phyloP scores from a whole-genome alignment of 257 asterid genomes.

The Fraxinus pennsylvanica region DNA sequence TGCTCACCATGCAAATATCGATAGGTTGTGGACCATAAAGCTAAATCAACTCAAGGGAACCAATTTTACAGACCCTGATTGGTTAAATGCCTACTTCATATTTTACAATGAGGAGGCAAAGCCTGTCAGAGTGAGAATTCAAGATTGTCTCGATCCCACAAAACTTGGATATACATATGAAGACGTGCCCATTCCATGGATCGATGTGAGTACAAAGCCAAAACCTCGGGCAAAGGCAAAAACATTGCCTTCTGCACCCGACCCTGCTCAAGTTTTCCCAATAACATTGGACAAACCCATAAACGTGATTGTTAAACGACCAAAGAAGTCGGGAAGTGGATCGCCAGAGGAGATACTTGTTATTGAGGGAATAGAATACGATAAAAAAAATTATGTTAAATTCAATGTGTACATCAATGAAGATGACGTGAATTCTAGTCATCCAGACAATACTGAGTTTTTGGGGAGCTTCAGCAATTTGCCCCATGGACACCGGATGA shows the following conservation, averaged over 20 bases:
- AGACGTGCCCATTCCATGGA: slow-evolving; percentile 8
- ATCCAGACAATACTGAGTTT: neutral
- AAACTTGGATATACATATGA: slow-evolving; percentile 6
- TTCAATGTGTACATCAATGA: too few species aligned
- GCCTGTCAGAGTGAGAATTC: neutral
- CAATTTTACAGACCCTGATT: slow-evolving; percentile 11
- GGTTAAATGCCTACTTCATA: slow-evolving; percentile 1
- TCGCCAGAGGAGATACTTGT: too few species aligned
- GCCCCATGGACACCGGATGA: slow-evolving; percentile 8
- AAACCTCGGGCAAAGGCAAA: neutral
- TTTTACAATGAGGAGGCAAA: slow-evolving; percentile 10
- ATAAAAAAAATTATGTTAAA: too few species aligned
- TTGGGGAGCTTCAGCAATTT: slow-evolving; percentile 15
- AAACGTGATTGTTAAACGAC: neutral
- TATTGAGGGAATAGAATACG: too few species aligned
- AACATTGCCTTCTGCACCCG: neutral
- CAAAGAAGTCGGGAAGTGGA: neutral
- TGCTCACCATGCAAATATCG: slow-evolving; percentile 21
- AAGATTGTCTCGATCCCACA: neutral
- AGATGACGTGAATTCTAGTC: neutral
- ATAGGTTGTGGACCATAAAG: slow-evolving; percentile 23
- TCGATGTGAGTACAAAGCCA: neutral
- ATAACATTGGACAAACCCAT: neutral
- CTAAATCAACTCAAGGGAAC: neutral
- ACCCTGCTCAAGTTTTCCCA: slow-evolving; percentile 1